These are phyloP conservation scores for Clarireedia paspali DNA, from an alignment of 2,329 filamentous ascomycete species.

Conservation along the genomic window DNA sequence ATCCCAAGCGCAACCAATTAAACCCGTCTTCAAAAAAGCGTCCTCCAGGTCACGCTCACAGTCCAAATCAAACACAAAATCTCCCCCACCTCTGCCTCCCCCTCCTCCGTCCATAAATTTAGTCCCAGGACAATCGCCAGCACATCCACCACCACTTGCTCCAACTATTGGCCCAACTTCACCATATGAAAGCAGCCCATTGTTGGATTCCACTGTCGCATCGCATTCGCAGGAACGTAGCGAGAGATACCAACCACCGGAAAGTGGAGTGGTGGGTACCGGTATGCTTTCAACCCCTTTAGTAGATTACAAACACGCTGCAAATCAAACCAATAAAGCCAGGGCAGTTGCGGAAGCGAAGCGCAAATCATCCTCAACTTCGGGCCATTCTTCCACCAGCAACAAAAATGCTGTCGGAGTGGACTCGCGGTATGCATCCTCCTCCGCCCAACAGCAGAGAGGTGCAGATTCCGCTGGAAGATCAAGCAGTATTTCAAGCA, in stretches of 20 bases:
- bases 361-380: slow-evolving; percentile 22
- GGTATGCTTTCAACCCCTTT: slow-evolving; percentile 27
- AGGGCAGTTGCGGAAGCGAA: slow-evolving; percentile 18
- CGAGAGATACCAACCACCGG: neutral
- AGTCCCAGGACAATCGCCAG: neutral
- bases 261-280: slow-evolving; percentile 4
- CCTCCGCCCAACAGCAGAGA: slow-evolving; percentile 11
- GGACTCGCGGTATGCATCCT: slow-evolving; percentile 16
- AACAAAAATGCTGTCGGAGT: slow-evolving; percentile 23
- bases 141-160: slow-evolving; percentile 7
- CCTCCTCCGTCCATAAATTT: no score
- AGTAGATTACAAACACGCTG: slow-evolving; percentile 25
- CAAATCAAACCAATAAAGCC: slow-evolving; percentile 25
- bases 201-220: slow-evolving; percentile 8
- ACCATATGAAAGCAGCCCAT: slow-evolving; percentile 3
- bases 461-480: slow-evolving; percentile 16
- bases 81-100: neutral
- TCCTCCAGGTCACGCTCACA: slow-evolving; percentile 9
- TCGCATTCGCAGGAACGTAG: neutral
- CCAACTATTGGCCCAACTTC: slow-evolving; percentile 2
- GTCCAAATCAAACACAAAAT: slow-evolving; percentile 11
- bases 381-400: slow-evolving; percentile 18
- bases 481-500: slow-evolving; percentile 25
- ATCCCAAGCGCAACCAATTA: slow-evolving; percentile 19
- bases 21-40: slow-evolving; percentile 13